Conservation (phyloP, 208 protist species). For the Trypanosomatidae sp. region DNA sequence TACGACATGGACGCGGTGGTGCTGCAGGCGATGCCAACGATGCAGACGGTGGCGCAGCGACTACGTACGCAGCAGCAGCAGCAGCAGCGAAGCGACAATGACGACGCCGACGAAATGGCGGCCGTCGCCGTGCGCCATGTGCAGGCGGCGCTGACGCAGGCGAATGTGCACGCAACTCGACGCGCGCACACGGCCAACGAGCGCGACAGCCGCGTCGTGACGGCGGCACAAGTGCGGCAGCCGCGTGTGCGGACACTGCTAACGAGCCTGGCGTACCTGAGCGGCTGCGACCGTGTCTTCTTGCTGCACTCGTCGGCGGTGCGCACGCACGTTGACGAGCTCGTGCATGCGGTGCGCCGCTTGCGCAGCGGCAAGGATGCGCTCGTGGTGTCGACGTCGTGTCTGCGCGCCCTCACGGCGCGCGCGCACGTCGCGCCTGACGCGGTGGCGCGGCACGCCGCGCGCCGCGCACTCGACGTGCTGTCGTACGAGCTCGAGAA, state of each 20-base stretch:
- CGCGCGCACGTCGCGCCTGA: slow-evolving; percentile 11
- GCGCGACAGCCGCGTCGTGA: too few relatives aligned
- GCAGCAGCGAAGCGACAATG: too few relatives aligned
- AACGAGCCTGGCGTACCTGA: slow-evolving; percentile 24
- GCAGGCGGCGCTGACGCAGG: slow-evolving; percentile 3
- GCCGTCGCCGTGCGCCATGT: slow-evolving; percentile 7
- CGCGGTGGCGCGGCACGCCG: slow-evolving; percentile 11
- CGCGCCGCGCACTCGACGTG: slow-evolving; percentile 37
- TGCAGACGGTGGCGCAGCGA: slow-evolving; percentile 18
- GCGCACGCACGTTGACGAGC: slow-evolving; percentile 16
- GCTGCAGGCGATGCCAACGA: slow-evolving; percentile 22
- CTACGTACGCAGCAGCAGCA: too few relatives aligned
- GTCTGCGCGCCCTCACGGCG: slow-evolving; percentile 32
- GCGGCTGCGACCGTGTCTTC: slow-evolving; percentile 56
- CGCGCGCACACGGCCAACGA: too few relatives aligned
- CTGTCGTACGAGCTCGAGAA: slow-evolving; percentile 60
- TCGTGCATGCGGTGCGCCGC: slow-evolving; percentile 38
- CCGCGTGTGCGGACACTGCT: slow-evolving; percentile 54
- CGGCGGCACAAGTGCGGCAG: too few relatives aligned
- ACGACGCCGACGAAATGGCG: slow-evolving; percentile 1
- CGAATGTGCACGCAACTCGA: too few relatives aligned
- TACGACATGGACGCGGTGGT: slow-evolving; percentile 22
- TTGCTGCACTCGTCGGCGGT: slow-evolving; percentile 60
- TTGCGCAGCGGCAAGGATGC: slow-evolving; percentile 62
- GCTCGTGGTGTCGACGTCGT: slow-evolving; percentile 47